These are phyloP conservation scores for Artomyces pyxidatus DNA, from an alignment of 768 basidiomycete genomes.

Conservation along the genomic window DNA sequence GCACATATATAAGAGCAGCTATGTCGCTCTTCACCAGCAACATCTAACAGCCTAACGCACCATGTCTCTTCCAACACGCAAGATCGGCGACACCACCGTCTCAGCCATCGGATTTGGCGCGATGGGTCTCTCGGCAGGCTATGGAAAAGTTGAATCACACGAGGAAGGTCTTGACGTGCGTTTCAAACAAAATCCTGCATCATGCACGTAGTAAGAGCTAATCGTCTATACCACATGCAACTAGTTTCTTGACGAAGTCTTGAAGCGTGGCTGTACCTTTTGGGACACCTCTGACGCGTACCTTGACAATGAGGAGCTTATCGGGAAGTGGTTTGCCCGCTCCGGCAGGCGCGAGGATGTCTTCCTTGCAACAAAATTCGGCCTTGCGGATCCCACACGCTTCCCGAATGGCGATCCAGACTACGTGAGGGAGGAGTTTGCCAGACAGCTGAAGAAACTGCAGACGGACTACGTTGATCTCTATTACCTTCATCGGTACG, in stretches of 20 bases:
- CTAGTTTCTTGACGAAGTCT: constrained; percentile 35
- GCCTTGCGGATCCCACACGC: constrained; percentile 19
- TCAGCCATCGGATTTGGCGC: constrained; percentile 48
- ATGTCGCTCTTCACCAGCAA: too few species aligned
- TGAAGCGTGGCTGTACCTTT: constrained; percentile 31
- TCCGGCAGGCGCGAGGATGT: constrained; percentile 45
- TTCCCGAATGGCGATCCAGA: constrained; percentile 28
- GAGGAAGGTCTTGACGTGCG: constrained; percentile 51
- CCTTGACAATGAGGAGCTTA: constrained; percentile 33
- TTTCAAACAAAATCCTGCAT: neutral
- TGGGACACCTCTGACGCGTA: constrained; percentile 40
- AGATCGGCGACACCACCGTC: constrained; percentile 35
- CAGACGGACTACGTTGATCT: constrained; percentile 31
- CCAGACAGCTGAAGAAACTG: constrained; percentile 31
- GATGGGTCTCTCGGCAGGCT: constrained; percentile 45
- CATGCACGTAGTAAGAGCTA: too few species aligned
- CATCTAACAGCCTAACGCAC: too few species aligned
- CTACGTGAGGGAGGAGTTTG: constrained; percentile 30
- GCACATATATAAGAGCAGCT: too few species aligned
- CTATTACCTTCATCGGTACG: constrained; percentile 32
- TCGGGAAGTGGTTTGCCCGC: constrained; percentile 41
- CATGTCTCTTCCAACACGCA: constrained; percentile 25
- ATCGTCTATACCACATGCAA: constrained; percentile 9
- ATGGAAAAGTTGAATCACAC: constrained; percentile 36
- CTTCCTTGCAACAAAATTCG: constrained; percentile 59